These are phyloP conservation scores for Kwoniella europaea DNA, from an alignment of 768 basidiomycete genomes.

Conservation along the genomic window DNA sequence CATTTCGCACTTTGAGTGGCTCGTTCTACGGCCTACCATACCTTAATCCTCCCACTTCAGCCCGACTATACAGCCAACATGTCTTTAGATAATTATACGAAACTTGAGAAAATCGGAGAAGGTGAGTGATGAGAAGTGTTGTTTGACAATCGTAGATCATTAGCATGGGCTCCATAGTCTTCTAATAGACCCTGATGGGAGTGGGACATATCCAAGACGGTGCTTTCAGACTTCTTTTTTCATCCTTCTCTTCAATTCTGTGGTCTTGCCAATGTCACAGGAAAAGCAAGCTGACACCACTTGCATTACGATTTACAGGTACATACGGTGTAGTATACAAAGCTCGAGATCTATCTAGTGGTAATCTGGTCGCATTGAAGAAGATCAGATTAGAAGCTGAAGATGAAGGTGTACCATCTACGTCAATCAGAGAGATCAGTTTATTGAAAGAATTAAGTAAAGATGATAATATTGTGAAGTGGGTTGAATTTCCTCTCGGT, in stretches of 20 bases:
- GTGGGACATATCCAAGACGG: no score
- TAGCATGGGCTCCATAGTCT: no score
- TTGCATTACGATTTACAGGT: constrained; percentile 62
- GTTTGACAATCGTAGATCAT: no score
- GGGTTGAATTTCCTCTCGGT: constrained; percentile 41
- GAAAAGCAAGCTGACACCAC: neutral
- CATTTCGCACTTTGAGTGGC: neutral
- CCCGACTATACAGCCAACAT: constrained; percentile 16
- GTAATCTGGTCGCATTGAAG: constrained; percentile 91
- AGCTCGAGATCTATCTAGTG: constrained; percentile 78
- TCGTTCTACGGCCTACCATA: neutral
- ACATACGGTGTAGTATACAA: constrained; percentile 99
- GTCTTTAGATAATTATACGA: constrained; percentile 75
- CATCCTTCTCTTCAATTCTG: no score
- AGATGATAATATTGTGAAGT: constrained; percentile 94
- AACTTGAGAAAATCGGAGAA: constrained; percentile 91
- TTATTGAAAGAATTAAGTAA: constrained; percentile 88
- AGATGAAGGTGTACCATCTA: constrained; percentile 97
- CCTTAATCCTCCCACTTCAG: neutral
- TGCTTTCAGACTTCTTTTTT: no score
- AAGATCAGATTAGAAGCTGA: constrained; percentile 98
- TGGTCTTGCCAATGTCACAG: no score
- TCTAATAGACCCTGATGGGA: no score
- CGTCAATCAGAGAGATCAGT: constrained; percentile 97
- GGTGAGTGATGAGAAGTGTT: constrained; percentile 66